These are phyloP conservation scores for Antitrichia curtipendula DNA, from an alignment of 225 moss, liverwort and hornwort genomes.

Conservation along the genomic window DNA sequence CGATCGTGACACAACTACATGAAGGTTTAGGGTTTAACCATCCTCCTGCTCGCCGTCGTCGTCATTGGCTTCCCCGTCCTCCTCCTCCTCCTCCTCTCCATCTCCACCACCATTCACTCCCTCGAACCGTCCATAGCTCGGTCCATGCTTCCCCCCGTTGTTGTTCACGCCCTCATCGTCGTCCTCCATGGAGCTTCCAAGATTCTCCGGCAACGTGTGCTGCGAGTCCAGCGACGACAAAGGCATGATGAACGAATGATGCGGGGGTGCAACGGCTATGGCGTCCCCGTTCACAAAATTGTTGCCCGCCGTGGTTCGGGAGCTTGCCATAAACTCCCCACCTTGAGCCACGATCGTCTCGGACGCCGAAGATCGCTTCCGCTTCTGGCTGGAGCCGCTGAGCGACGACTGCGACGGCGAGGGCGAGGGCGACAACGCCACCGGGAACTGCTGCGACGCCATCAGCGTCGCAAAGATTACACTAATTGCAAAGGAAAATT, in stretches of 20 bases:
- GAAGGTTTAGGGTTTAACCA: slow-evolving; percentile 24
- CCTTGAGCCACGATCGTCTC: not conserved
- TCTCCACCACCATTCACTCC: slow-evolving; percentile 30
- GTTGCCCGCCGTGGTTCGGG: not conserved
- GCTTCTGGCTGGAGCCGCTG: slow-evolving; percentile 54
- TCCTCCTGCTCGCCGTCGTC: slow-evolving; percentile 52
- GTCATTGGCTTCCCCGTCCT: slow-evolving; percentile 44
- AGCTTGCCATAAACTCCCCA: slow-evolving; percentile 26
- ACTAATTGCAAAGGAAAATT: not conserved
- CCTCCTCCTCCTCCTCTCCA: slow-evolving; percentile 44
- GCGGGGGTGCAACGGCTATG: not conserved
- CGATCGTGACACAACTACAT: not conserved
- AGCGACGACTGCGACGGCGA: slow-evolving; percentile 48
- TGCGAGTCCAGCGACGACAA: slow-evolving; percentile 36
- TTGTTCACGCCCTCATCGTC: slow-evolving; percentile 37
- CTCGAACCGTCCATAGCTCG: slow-evolving; percentile 38
- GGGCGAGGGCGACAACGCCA: slow-evolving; percentile 37
- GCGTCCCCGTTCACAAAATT: slow-evolving; percentile 16
- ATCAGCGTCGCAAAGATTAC: not conserved
- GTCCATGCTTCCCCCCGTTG: slow-evolving; percentile 35
- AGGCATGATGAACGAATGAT: slow-evolving; percentile 31
- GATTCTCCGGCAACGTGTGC: slow-evolving; percentile 30
- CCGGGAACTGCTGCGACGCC: slow-evolving; percentile 37
- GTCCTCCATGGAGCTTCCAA: slow-evolving; percentile 43
- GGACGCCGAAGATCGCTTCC: slow-evolving; percentile 34